phyloP scores from a whole-genome alignment of 345 rosid species.

The Psidium friedrichsthalianum region DNA sequence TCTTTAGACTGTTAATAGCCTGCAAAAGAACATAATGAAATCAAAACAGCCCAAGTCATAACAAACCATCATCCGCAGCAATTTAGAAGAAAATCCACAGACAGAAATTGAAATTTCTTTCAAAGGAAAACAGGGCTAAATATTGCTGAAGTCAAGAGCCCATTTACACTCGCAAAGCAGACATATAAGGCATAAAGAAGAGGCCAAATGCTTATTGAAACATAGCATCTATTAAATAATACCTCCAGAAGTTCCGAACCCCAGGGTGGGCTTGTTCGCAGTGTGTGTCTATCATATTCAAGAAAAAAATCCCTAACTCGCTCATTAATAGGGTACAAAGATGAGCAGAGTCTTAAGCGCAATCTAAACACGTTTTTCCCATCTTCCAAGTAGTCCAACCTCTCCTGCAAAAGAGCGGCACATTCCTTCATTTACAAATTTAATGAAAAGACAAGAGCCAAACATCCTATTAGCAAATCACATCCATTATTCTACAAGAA shows the following conservation, averaged over 20 bases:
- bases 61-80: neutral
- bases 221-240: constrained; percentile 6
- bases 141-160: neutral
- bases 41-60: neutral
- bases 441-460: neutral
- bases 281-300: constrained; percentile 96
- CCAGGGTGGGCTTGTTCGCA: constrained; percentile 95
- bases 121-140: neutral
- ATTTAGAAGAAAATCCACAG: neutral
- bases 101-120: neutral
- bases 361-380: constrained; percentile 78
- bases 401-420: constrained; percentile 45
- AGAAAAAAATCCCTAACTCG: constrained; percentile 96
- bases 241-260: constrained; percentile 99
- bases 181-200: neutral
- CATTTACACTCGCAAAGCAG: neutral
- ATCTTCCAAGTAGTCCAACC: constrained; percentile 95
- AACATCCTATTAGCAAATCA: neutral
- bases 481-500: neutral
- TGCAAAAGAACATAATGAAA: constrained; percentile 16
- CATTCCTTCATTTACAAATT: neutral
- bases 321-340: constrained; percentile 83
- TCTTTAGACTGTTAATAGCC: constrained; percentile 98
- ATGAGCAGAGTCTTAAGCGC: constrained; percentile 88
- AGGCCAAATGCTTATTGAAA: neutral